Conservation (phyloP, 306 rosid genomes). For the Comarum palustre region DNA sequence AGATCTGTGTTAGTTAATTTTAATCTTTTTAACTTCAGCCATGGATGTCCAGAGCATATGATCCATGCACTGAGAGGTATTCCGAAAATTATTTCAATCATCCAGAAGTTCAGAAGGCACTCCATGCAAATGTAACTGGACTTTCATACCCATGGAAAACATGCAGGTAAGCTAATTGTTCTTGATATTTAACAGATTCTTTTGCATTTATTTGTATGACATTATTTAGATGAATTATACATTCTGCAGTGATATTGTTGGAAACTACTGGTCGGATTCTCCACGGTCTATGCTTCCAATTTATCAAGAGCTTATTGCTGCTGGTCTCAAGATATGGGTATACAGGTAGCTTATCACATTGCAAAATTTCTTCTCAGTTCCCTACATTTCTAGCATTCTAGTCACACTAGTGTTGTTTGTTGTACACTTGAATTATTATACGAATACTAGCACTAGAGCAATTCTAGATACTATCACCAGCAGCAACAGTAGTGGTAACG, state of each 20-base stretch:
- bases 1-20: constrained; percentile 21
- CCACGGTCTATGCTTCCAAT: constrained; percentile 91
- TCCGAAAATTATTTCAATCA: constrained; percentile 73
- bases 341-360: constrained; percentile 53
- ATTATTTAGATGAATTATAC: constrained; percentile 15
- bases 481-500: neutral
- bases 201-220: constrained; percentile 4
- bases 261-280: constrained; percentile 83
- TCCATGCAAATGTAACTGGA: constrained; percentile 83
- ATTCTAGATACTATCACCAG: neutral
- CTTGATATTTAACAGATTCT: constrained; percentile 15
- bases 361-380: constrained; percentile 18
- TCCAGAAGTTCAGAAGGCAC: constrained; percentile 87
- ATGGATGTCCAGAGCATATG: constrained; percentile 92
- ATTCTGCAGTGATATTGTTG: constrained; percentile 62
- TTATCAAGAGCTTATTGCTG: constrained; percentile 73
- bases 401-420: constrained; percentile 9
- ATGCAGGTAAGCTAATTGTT: constrained; percentile 57
- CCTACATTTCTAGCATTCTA: neutral
- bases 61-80: constrained; percentile 89
- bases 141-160: constrained; percentile 77
- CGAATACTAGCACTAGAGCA: neutral
- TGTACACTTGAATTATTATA: constrained; percentile 7
- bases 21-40: constrained; percentile 55
- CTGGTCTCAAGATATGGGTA: constrained; percentile 76